Conservation (phyloP, 2,329 filamentous ascomycete species). For the Myriosclerotinia scirpicola region DNA sequence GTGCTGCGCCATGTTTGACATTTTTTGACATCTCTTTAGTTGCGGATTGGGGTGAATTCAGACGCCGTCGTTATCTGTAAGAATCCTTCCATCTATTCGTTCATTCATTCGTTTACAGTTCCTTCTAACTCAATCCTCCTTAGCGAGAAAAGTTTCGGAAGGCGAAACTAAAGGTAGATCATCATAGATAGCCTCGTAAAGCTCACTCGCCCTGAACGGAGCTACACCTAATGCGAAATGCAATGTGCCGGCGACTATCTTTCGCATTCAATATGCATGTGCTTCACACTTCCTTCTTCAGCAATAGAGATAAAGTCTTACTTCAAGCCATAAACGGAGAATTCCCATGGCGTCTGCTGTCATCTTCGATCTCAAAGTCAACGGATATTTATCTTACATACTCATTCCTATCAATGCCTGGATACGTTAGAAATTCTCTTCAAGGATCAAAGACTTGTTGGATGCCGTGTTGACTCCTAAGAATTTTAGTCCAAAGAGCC, state of each 20-base stretch:
- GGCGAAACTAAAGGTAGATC: background rate
- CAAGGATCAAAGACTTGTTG: background rate
- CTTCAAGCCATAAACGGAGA: background rate
- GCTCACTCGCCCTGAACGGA: background rate
- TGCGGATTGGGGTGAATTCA: background rate
- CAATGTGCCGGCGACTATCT: slow-evolving; percentile 16
- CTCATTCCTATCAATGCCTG: background rate
- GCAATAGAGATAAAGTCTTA: background rate
- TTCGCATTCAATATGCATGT: background rate
- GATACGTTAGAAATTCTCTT: background rate
- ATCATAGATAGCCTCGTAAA: slow-evolving; percentile 2
- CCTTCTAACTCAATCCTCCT: background rate
- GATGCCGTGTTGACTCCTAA: background rate
- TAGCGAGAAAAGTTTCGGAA: background rate
- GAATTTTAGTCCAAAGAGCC: background rate
- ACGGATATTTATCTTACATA: background rate
- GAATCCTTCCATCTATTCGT: background rate
- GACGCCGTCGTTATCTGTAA: background rate
- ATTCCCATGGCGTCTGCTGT: slow-evolving; percentile 17
- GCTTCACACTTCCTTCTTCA: background rate
- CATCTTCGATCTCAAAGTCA: slow-evolving; percentile 16
- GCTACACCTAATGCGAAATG: slow-evolving; percentile 16
- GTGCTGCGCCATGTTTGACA: slow-evolving; percentile 20
- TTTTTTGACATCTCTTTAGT: slow-evolving; percentile 15
- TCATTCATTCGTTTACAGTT: background rate